Conservation (phyloP, 345 rosid species). For the Dovyalis caffra region DNA sequence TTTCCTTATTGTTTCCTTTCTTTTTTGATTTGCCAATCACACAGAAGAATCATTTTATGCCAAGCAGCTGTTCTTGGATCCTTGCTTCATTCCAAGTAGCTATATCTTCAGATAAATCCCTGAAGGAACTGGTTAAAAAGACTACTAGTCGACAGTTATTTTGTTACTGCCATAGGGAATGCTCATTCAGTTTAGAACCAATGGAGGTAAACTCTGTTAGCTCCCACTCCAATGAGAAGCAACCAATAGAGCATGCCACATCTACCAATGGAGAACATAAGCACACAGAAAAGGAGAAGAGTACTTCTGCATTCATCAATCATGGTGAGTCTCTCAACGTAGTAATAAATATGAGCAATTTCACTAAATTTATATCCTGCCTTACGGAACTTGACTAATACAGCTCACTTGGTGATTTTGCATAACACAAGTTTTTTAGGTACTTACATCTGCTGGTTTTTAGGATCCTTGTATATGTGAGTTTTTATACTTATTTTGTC, state of each 20-base stretch:
- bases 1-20: background rate
- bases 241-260: constrained; percentile 26
- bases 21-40: constrained; percentile 1
- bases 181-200: constrained; percentile 28
- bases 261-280: constrained; percentile 30
- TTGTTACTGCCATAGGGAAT: constrained; percentile 29
- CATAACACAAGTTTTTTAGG: background rate
- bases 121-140: constrained; percentile 18
- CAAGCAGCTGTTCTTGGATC: constrained; percentile 11
- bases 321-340: constrained; percentile 37
- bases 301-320: constrained; percentile 38
- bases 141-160: constrained; percentile 6
- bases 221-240: constrained; percentile 40
- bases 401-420: background rate
- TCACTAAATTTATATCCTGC: background rate
- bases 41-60: constrained; percentile 24
- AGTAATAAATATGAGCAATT: background rate
- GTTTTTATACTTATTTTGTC: too few species aligned
- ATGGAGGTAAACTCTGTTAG: constrained; percentile 35
- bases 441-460: background rate
- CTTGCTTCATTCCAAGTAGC: constrained; percentile 17
- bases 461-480: background rate
- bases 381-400: background rate
- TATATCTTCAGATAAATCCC: constrained; percentile 7
- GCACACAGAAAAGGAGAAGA: constrained; percentile 33